Evolutionary conservation across 164 flowering plant species (phyloP), one percentile per base, ranked within the genome.

Genomic region (Santalum album): DNA sequence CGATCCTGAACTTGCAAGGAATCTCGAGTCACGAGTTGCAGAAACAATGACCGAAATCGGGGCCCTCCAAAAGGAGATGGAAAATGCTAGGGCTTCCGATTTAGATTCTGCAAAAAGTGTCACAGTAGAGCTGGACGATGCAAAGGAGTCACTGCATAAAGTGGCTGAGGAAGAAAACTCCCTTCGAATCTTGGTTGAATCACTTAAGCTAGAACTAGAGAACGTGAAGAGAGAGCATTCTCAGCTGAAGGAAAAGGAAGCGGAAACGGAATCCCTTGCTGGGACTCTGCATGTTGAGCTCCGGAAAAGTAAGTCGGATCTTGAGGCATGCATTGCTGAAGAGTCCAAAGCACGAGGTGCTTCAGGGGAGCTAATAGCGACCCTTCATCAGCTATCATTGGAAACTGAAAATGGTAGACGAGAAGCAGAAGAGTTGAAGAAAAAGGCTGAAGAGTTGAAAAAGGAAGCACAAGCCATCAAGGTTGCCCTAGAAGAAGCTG

Each of bases 121-220:
- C 27, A 81, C 92, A 14, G 67, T 62, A 17, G 88, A 87, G 65
- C 78, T 92, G 45, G 87, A 84, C 66, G 83, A 56, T 77, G 94
- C 96, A 26, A 92, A 87, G 68, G 86, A 69, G 35, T 68, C 83
- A 10, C 64, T 94, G 46, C 86, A 78, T 18, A 90, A 80, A 66
- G 79, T 87, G 0, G 85, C 77, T n/a, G 96, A 85, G 65, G 97
- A 90, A 71, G 90, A 82, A 61, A 76, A 48, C 69, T 59, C 76
- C 7, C 78, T 87, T 16, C 65, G 73, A 50, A 72, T 56, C 59
- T 56, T 79, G 72, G 69, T 87, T 52, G 96, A 85, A 29, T 68
- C 84, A 44, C 86, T 90, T 25, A 83, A 82, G 72, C 35, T 56
- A 51, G 96, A 94, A 58, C 54, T 87, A 12, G 91, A 87, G 68